Base-by-base conservation (phyloP, 2,329 filamentous ascomycete genomes). In the Tympanopsis confertula region DNA sequence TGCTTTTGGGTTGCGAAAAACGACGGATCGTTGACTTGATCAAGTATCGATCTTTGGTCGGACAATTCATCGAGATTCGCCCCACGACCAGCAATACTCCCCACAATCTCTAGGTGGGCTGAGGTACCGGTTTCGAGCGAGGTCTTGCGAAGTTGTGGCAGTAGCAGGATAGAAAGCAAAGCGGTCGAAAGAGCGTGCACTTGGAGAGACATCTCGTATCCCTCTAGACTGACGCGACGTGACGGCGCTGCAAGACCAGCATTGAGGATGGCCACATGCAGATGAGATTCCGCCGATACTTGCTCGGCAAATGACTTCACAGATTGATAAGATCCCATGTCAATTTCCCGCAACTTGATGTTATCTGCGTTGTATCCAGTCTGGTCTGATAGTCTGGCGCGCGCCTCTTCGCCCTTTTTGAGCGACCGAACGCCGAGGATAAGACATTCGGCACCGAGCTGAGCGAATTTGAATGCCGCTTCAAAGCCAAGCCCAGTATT, bases 111-210 rank as follows among this genome's bases (percentile, higher is more conserved):
- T 5, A 71, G 49, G 43, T 67, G 59, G 0, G 61, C 51, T 2
- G 56, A 51, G 1, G 49, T 45, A 4, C 41, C 47, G 22, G 39
- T 41, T 3, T 37, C 36, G 4, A 50, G 47, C 13, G 56, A 55
- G 20, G 59, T 58, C 4, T 45, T 49, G 18, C 53, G 50, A 12
- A 72, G 47, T 38, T 65, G 63, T 0, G 66, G 66, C 2, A 72
- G 54, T 18, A 79, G 57, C 0, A 74, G 49, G 3, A 75, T 39
- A 1, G 61, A 68, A 12, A 79, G 53, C 0, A 77, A 55, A 4
- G 65, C 59, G 1, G 69, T 77, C 2, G 71, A 74, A 1, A 79
- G 52, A 1, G 66, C 60, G 45, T 78, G 78, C 44, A 77, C 66
- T 50, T 78, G 71, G 4, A 78, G 42, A 1, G 60, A 65, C 35